Conservation (phyloP, 2,329 filamentous ascomycete genomes). For the Allantophomopsis cytisporea region DNA sequence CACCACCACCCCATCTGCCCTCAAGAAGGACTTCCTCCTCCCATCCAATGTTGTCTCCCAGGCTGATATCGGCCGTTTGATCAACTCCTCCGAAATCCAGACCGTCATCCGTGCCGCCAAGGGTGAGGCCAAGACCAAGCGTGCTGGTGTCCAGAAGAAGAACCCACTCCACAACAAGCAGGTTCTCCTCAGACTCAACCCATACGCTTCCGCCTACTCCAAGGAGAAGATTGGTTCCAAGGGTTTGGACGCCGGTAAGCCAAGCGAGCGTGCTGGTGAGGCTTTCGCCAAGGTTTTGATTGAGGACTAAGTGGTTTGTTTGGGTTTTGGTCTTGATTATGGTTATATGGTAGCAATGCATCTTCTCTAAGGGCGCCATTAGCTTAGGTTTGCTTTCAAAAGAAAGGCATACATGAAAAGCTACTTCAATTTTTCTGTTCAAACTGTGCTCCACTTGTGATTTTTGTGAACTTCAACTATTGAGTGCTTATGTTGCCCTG, state of each 20-base stretch:
- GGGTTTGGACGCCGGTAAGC: constrained; percentile 50
- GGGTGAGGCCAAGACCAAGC: constrained; percentile 83
- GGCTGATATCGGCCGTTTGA: constrained; percentile 90
- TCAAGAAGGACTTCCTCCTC: constrained; percentile 99
- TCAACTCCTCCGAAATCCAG: constrained; percentile 99
- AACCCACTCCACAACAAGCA: constrained; percentile 99
- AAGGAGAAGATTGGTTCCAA: constrained; percentile 73
- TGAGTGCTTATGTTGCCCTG: no score
- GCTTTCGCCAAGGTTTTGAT: constrained; percentile 27
- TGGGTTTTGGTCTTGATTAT: constrained; percentile 7
- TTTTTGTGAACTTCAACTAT: no score
- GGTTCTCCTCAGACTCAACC: constrained; percentile 96
- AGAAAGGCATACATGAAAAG: no score
- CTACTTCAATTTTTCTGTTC: no score
- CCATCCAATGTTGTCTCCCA: constrained; percentile 86
- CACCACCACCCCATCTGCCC: constrained; percentile 74
- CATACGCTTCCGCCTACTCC: constrained; percentile 82
- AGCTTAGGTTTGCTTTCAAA: no score
- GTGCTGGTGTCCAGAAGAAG: constrained; percentile 93
- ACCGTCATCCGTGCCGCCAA: constrained; percentile 85
- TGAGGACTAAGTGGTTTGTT: constrained; percentile 28
- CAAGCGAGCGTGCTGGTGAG: constrained; percentile 20
- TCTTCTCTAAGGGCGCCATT: no score
- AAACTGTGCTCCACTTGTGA: no score
- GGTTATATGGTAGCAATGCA: neutral